Evolutionary conservation across 768 basidiomycete species (phyloP).

Genomic region (Gymnopilus junonius): DNA sequence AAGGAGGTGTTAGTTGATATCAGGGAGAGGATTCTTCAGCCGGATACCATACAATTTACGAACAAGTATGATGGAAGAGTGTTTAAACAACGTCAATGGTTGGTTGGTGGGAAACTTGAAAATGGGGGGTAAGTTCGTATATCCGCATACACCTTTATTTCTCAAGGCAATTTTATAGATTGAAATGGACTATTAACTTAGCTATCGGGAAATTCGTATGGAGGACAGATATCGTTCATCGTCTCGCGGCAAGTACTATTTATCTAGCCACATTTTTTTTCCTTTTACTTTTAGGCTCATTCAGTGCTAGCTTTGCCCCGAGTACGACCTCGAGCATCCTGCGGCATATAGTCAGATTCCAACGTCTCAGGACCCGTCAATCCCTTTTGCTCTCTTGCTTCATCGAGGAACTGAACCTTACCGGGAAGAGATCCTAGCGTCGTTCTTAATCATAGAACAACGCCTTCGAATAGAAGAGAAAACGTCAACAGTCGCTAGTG

Average conservation of each 20-base stretch:
- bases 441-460: conserved; percentile 25
- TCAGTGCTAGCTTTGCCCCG: conserved; percentile 16
- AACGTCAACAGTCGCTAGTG: background rate
- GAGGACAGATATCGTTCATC: conserved; percentile 11
- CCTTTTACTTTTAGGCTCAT: background rate
- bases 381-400: conserved; percentile 17
- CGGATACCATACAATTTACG: conserved; percentile 29
- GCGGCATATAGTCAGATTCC: conserved; percentile 18
- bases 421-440: conserved; percentile 22
- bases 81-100: conserved; percentile 27
- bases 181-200: conserved; percentile 11
- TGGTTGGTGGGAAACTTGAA: conserved; percentile 10
- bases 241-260: conserved; percentile 17
- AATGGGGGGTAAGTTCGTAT: conserved; percentile 19
- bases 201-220: conserved; percentile 19
- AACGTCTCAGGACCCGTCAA: background rate
- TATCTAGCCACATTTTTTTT: background rate
- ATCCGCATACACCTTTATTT: background rate
- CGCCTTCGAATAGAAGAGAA: conserved; percentile 20
- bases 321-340: conserved; percentile 12
- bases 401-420: conserved; percentile 13
- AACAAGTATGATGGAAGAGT: conserved; percentile 20
- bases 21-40: conserved; percentile 16
- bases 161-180: conserved; percentile 1
- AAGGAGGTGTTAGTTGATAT: conserved; percentile 22